Base-by-base conservation (phyloP, 2,329 filamentous ascomycete genomes). In the Pseudohalonectria lignicola region DNA sequence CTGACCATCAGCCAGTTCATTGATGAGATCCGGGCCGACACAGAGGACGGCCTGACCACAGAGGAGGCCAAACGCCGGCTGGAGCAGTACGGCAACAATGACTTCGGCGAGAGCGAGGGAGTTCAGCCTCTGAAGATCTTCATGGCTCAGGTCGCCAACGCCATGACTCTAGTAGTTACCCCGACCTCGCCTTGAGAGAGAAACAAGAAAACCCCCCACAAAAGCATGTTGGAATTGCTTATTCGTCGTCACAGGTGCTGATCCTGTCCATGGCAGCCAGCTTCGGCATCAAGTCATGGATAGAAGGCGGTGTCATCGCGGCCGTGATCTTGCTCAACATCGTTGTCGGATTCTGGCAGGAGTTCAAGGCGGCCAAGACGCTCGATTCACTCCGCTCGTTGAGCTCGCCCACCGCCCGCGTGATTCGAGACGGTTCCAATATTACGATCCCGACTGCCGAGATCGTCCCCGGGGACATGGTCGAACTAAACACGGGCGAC, bases 91-190 rank as follows among this genome's bases (percentile, higher is more conserved):
- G 74, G 74, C 10, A 50, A 56, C 9, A 79, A 79, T 46, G 66
- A 76, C 42, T 61, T 79, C 7, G 69, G 72, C 39, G 68, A 74
- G 34, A 66, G 55, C 6, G 63, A 63, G 37, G 66, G 66, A 4
- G 72, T 79, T 31, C 68, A 66, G 37, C 63, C 68, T 18, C 53
- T 63, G 31, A 75, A 76, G 51, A 77, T 79, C 42, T 52, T 79
- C 13, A 54, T 77, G 36, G 59, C 67, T 29, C 75, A 79, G 49
- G 56, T 78, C 34, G 71, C 71, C 31, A 79, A 79, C 53, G 74
- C 74, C 8, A 76, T 79, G 74, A 77, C 70, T 46, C 54, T 79
- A 52, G 74, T 74, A 53, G 41, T 43, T 45, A 13, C 45, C 34
- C 26, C 25, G 31, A 30, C 12, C 31, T 17, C 32, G 34, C 36